Evolutionary conservation across 257 asterid species (phyloP).

Genomic region (Jacaranda copaia): DNA sequence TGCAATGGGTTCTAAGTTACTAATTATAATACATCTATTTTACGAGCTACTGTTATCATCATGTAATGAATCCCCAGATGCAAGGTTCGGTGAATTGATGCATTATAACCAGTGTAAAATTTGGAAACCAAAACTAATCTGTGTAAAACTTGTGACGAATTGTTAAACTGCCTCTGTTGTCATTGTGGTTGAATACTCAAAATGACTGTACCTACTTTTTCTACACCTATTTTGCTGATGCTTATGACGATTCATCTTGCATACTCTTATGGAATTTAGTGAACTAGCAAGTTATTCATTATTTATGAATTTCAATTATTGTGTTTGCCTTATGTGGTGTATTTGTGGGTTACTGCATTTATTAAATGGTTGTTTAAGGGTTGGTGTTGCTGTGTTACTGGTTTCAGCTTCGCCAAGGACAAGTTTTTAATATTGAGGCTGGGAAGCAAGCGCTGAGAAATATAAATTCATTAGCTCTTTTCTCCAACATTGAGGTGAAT

Average conservation of each 20-base stretch:
- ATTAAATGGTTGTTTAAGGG: not conserved
- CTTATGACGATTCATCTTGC: not conserved
- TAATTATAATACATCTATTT: not conserved
- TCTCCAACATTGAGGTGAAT: conserved; percentile 95
- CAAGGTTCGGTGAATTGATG: not conserved
- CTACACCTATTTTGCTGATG: not conserved
- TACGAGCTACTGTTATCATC: conserved; percentile 3
- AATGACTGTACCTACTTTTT: not conserved
- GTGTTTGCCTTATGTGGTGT: not conserved
- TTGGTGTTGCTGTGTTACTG: conserved; percentile 29
- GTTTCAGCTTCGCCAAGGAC: conserved; percentile 86
- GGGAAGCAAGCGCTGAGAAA: conserved; percentile 96
- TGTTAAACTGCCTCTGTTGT: too few relatives aligned
- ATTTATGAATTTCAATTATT: not conserved
- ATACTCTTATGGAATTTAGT: conserved; percentile 13
- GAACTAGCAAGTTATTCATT: conserved; percentile 12
- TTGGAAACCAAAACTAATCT: not conserved
- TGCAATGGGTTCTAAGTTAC: conserved; percentile 18
- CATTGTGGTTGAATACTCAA: not conserved
- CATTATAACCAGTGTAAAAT: not conserved
- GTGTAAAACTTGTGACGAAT: not conserved
- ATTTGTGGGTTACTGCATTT: conserved; percentile 16
- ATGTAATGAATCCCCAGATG: not conserved
- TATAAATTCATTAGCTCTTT: conserved; percentile 83
- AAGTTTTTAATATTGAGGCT: conserved; percentile 89